phyloP scores from a whole-genome alignment of 2,329 filamentous ascomycete species.

The Fusarium newnesense region DNA sequence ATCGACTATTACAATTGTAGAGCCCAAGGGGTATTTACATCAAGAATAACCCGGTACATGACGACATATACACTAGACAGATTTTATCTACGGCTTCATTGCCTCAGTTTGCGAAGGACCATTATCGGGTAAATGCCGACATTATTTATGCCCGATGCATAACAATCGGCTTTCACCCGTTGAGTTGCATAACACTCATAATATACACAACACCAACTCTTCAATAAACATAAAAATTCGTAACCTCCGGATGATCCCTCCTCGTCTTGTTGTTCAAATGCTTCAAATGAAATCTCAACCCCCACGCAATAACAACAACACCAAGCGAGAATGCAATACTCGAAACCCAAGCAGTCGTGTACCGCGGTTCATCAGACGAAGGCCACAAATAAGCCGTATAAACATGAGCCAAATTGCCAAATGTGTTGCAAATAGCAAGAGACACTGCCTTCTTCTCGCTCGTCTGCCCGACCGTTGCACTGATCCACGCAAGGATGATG shows the following conservation, averaged over 20 bases:
- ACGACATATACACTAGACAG: background rate
- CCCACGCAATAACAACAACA: conserved; percentile 22
- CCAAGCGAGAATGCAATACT: conserved; percentile 26
- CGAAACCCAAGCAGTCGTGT: conserved; percentile 7
- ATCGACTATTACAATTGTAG: fast-evolving
- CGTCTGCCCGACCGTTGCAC: conserved; percentile 52
- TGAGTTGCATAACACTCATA: fast-evolving
- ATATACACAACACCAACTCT: background rate
- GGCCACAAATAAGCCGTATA: conserved; percentile 34
- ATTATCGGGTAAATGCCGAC: too few relatives aligned
- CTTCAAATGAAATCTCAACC: conserved; percentile 6
- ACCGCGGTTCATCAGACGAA: conserved; percentile 5
- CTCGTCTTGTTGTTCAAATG: conserved; percentile 13
- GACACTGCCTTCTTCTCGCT: conserved; percentile 56
- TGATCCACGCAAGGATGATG: conserved; percentile 56
- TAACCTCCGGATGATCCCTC: conserved; percentile 18
- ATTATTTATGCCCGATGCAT: background rate
- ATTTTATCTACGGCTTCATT: background rate
- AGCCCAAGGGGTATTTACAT: fast-evolving
- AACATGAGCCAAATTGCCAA: conserved; percentile 26
- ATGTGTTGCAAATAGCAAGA: conserved; percentile 29
- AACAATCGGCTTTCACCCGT: background rate
- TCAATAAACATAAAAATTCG: conserved; percentile 27
- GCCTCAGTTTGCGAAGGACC: background rate
- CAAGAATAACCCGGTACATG: too few relatives aligned